Evolutionary conservation across 768 basidiomycete genomes (phyloP).

Genomic region (Kondoa subrosea): DNA sequence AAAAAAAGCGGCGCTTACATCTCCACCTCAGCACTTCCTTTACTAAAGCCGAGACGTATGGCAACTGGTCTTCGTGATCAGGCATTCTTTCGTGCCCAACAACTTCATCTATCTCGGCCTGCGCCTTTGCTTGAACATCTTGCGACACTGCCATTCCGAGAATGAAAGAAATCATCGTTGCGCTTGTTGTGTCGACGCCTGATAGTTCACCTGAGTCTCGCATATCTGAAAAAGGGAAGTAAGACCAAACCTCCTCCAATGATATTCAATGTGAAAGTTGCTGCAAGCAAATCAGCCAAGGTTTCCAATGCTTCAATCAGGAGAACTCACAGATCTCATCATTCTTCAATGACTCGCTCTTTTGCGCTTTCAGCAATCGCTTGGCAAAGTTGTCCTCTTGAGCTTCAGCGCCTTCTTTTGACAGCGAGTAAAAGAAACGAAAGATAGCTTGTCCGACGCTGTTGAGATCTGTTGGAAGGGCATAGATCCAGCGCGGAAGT

Average conservation of each 20-base stretch:
- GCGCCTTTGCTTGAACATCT: slow-evolving; percentile 17
- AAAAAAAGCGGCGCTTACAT: too few species aligned
- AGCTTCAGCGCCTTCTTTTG: not conserved
- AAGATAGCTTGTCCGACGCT: not conserved
- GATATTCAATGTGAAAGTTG: not conserved
- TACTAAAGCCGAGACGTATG: slow-evolving; percentile 21
- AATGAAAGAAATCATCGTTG: not conserved
- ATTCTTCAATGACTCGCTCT: not conserved
- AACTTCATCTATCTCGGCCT: slow-evolving; percentile 23
- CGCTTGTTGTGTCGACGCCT: not conserved
- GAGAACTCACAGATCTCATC: too few species aligned
- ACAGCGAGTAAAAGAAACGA: not conserved
- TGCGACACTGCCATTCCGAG: slow-evolving; percentile 5
- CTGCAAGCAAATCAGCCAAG: too few species aligned
- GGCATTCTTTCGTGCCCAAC: slow-evolving; percentile 23
- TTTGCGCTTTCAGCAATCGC: not conserved
- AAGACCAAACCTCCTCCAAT: not conserved
- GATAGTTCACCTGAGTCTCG: too few species aligned
- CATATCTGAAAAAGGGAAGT: too few species aligned
- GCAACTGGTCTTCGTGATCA: slow-evolving; percentile 18
- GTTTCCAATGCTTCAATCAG: too few species aligned
- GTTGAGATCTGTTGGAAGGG: not conserved
- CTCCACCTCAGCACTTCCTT: slow-evolving; percentile 22
- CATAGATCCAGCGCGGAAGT: not conserved
- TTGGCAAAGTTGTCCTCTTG: not conserved